Conservation (phyloP, 2,329 filamentous ascomycete species). For the Escovopsis sp. region DNA sequence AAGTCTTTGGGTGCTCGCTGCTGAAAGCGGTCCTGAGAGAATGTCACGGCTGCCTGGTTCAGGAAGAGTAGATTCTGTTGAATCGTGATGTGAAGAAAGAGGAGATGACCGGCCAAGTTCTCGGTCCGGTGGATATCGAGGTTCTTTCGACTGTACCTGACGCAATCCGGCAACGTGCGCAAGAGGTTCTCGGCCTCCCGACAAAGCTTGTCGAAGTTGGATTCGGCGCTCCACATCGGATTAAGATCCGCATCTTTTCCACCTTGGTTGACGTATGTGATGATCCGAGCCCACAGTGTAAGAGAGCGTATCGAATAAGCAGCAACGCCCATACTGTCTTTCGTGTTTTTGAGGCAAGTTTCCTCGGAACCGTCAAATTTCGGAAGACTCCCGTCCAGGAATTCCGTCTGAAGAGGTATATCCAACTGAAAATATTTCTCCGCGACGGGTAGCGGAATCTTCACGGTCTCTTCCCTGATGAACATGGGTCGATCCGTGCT, state of each 20-base stretch:
- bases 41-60: constrained; percentile 71
- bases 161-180: constrained; percentile 48
- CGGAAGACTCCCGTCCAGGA: constrained; percentile 55
- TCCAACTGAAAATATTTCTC: constrained; percentile 85
- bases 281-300: constrained; percentile 77
- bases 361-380: constrained; percentile 47
- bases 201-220: constrained; percentile 56
- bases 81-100: constrained; percentile 80
- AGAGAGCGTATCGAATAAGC: constrained; percentile 80
- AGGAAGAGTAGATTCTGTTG: constrained; percentile 86
- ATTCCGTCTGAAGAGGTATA: constrained; percentile 76
- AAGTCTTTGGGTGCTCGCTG: constrained; percentile 66
- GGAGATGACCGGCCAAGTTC: constrained; percentile 75
- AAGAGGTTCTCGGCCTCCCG: constrained; percentile 58
- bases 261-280: constrained; percentile 81
- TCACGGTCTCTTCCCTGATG: constrained; percentile 74
- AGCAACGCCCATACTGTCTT: constrained; percentile 84
- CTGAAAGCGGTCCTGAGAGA: constrained; percentile 47
- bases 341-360: constrained; percentile 50
- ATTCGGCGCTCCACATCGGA: constrained; percentile 72
- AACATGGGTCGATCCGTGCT: constrained; percentile 87
- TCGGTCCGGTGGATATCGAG: constrained; percentile 73
- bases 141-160: constrained; percentile 71
- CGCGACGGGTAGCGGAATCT: constrained; percentile 80
- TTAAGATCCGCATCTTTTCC: constrained; percentile 65